Base-by-base conservation (phyloP, 306 rosid species). In the Myrica gale region DNA sequence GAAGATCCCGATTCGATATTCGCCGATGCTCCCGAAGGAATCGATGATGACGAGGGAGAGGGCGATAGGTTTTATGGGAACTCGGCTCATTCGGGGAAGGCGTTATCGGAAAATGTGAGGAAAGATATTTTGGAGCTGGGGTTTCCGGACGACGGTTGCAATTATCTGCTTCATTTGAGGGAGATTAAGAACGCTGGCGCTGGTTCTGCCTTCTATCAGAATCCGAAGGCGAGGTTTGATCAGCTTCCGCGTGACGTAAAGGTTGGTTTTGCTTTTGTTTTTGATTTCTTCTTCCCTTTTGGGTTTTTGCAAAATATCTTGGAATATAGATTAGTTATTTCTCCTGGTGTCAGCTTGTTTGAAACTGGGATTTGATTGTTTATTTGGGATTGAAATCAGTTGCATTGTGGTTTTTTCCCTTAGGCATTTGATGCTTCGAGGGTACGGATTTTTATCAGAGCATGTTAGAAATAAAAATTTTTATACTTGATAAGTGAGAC, bases 381-480 rank as follows among this genome's bases (percentile, higher is more conserved):
- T 43, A 26, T 43, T 75, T 43, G 41, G 48, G 48, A 46, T 19
- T 75, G 62, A 56, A 4, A 12, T 11, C 76, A 19, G 52, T 56
- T 82, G 69, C 41, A 19, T 68, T 23, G 19, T 75, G 68, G 54
- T 12, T 74, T 71, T 23, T 47, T 42, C 50, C 87, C 54, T 32
- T 78, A 95, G 99, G 99, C 99, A 3, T 92, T 85, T 82, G 93
- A 96, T 83, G 99, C 98, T 77, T 89, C 98, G 0, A 88, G 87
- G 47, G 74, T 96, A 77, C 72, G 52, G 46, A 85, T 96, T n/a
- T n/a, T n/a, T n/a, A n/a, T n/a, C n/a, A n/a, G n/a, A n/a, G n/a
- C n/a, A n/a, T n/a, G n/a, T n/a, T n/a, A n/a, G n/a, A n/a, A n/a
- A n/a, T n/a, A n/a, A n/a, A n/a, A n/a, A n/a, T n/a, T n/a, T n/a